These are phyloP conservation scores for Dipteronia sinensis DNA, from an alignment of 345 rosid species.

Conservation along the genomic window DNA sequence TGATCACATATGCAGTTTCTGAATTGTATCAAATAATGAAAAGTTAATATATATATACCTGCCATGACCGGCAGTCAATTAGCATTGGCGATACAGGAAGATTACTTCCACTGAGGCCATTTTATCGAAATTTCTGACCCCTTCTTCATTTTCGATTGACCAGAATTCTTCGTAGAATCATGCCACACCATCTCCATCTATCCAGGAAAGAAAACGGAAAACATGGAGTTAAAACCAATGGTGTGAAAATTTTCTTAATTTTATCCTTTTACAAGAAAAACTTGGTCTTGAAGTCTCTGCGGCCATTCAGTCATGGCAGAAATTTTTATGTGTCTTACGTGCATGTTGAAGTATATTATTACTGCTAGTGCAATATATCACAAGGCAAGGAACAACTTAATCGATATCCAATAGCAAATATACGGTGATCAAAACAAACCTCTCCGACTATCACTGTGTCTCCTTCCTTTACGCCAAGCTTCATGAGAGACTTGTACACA, in stretches of 20 bases:
- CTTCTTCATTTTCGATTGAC: constrained; percentile 55
- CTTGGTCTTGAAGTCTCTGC: not conserved
- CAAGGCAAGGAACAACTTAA: not conserved
- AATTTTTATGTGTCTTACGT: not conserved
- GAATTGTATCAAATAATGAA: not conserved
- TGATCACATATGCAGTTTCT: not conserved
- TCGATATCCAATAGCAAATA: not conserved
- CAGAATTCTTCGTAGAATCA: constrained; percentile 54
- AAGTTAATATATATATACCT: not conserved
- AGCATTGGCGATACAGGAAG: not conserved
- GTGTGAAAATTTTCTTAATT: not conserved
- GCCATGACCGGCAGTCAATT: constrained; percentile 17
- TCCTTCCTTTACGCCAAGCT: constrained; percentile 91
- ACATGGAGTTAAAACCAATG: not conserved
- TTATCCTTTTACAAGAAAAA: not conserved
- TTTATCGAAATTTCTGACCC: constrained; percentile 54
- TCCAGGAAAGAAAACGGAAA: constrained; percentile 16
- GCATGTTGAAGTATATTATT: not conserved
- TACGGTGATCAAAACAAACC: constrained; percentile 43
- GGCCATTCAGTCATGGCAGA: constrained; percentile 2
- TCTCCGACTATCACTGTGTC: constrained; percentile 89
- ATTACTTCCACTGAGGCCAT: constrained; percentile 77
- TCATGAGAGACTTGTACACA: constrained; percentile 66
- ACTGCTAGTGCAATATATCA: not conserved
- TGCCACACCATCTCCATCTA: constrained; percentile 96